Percentiles rank a stretch among this genome's conserved stretches.
phyloP scores from a whole-genome alignment of 176 grass and related monocot species.

The Aegilops bicornis region DNA sequence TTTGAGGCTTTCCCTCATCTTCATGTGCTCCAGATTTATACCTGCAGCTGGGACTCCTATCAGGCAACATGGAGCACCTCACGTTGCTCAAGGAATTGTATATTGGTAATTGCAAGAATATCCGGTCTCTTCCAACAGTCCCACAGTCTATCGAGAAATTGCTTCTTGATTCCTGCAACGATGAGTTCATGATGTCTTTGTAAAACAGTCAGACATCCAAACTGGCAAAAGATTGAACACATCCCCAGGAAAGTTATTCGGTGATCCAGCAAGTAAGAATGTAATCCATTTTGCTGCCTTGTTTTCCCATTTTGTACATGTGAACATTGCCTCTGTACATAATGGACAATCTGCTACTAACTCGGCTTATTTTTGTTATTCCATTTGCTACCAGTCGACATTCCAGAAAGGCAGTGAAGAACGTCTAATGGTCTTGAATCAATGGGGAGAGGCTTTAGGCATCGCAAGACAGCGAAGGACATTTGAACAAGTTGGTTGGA shows the following conservation, averaged over 20 bases:
- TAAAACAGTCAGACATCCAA: not conserved
- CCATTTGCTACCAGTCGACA: too few species aligned
- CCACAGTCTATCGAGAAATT: not conserved
- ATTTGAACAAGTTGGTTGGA: too few species aligned
- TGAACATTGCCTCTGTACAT: not conserved
- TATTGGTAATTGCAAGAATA: not conserved
- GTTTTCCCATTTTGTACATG: not conserved
- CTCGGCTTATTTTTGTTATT: not conserved
- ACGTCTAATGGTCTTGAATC: too few species aligned
- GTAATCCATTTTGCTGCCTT: not conserved
- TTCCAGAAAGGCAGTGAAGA: too few species aligned
- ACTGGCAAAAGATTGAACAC: too few species aligned
- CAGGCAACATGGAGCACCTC: too few species aligned
- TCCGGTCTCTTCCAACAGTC: not conserved
- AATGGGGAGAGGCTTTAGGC: too few species aligned
- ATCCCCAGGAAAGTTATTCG: not conserved
- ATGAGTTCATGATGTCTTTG: not conserved
- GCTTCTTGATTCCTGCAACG: not conserved
- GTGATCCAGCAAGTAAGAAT: not conserved
- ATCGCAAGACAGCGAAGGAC: too few species aligned
- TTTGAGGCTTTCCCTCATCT: too few species aligned
- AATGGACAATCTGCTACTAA: not conserved
- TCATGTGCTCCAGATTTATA: too few species aligned
- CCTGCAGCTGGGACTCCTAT: too few species aligned
- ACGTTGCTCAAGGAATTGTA: not conserved